phyloP scores from a whole-genome alignment of 1,284 basidiomycete species.

The Leccinum solheimii region DNA sequence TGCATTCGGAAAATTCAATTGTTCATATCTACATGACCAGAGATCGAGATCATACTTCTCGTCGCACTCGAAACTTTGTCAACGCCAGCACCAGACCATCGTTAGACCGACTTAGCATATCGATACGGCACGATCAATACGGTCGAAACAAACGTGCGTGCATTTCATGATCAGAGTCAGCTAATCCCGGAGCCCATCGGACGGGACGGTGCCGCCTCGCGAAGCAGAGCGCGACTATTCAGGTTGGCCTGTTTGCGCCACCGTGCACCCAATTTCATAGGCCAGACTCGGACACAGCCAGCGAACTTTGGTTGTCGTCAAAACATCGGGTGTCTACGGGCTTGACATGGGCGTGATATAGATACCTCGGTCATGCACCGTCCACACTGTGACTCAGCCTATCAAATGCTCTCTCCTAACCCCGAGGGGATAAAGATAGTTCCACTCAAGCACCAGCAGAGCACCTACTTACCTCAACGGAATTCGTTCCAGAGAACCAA shows the following conservation, averaged over 20 bases:
- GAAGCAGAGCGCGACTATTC: neutral
- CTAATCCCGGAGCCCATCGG: neutral
- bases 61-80: neutral
- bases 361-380: neutral
- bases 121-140: neutral
- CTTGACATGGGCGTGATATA: neutral
- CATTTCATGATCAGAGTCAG: neutral
- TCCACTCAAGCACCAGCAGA: neutral
- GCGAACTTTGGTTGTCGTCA: neutral
- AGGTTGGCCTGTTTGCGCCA: neutral
- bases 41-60: neutral
- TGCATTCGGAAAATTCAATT: neutral
- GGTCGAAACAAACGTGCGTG: neutral
- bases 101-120: neutral
- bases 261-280: neutral
- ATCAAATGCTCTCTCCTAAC: neutral
- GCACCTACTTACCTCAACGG: conserved; percentile 32
- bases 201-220: neutral
- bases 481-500: conserved; percentile 46
- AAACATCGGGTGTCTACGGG: neutral
- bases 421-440: neutral
- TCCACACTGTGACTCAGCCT: neutral
- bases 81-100: neutral
- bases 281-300: neutral
- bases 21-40: neutral